Evolutionary conservation across 805 yeast species (phyloP), one percentile per base, ranked within the genome.

Genomic region (Spathaspora girioi): DNA sequence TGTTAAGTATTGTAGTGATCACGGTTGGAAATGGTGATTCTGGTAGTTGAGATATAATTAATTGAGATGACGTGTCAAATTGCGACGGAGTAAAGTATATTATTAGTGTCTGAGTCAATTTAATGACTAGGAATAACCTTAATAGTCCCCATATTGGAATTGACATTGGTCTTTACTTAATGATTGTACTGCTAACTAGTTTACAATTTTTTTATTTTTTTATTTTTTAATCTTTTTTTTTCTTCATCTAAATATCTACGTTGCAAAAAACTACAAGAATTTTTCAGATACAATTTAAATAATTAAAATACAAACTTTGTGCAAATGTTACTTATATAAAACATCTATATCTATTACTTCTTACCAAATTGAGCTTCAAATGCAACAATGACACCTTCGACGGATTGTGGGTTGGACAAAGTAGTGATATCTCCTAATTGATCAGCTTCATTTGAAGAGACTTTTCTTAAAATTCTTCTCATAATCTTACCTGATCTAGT

Each of bases 401-500:
- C 93, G 57, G 86, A 79, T 54, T 79, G 82, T 19, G 94, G 93
- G 66, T 87, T 87, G 47, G 91, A 82, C 65, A 87, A 79, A 14
- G 94, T 87, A 38, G 89, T 76, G 55, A 84, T 81, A 72, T 87
- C 94, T 56, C 94, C 94, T 63, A 87, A 76, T 71, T 85, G 90
- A 64, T 87, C 92, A 56, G 86, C 87, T 70, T 87, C 93, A 56
- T 83, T 78, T 46, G 90, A 85, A 47, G 85, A 73, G 54, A 87
- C 76, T 75, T 87, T 87, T 73, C 94, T 81, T 68, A 87, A 78
- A 63, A 87, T 86, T 75, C 94, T 80, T 80, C 94, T 83, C 94
- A 87, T 87, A 60, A 87, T 87, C 75, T 87, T 87, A 64, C 94
- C 94, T 4, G 91, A 85, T 76, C 94, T 83, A 11, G 94, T 87